phyloP scores from a whole-genome alignment of 2,329 filamentous ascomycete species.

The Aspergillus clavatus region DNA sequence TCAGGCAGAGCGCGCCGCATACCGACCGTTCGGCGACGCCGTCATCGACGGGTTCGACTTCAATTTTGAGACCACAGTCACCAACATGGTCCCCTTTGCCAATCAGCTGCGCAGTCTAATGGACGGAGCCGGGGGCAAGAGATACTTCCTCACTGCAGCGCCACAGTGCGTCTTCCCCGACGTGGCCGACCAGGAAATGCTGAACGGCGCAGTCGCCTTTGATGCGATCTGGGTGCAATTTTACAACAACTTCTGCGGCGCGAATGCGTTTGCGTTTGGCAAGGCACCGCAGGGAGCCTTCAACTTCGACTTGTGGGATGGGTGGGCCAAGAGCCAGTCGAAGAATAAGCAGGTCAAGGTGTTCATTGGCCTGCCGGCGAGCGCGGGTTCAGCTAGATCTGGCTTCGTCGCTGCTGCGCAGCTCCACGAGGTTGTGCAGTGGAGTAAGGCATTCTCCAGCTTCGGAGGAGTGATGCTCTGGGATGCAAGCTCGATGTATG shows the following conservation, averaged over 20 bases:
- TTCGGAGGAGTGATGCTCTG: constrained; percentile 68
- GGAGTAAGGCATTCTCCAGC: constrained; percentile 51
- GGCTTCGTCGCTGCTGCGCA: constrained; percentile 51
- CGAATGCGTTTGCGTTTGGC: constrained; percentile 48
- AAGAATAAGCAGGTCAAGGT: constrained; percentile 59
- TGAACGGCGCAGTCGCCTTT: constrained; percentile 51
- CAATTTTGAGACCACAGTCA: constrained; percentile 61
- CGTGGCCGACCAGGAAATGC: constrained; percentile 52
- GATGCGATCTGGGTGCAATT: constrained; percentile 63
- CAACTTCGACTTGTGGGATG: constrained; percentile 62
- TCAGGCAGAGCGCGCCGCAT: constrained; percentile 38
- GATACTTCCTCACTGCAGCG: constrained; percentile 59
- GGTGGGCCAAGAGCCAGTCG: constrained; percentile 56
- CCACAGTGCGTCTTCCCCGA: constrained; percentile 67
- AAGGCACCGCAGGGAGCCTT: constrained; percentile 48
- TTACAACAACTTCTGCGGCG: constrained; percentile 66
- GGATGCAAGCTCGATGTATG: constrained; percentile 59
- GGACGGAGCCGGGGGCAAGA: constrained; percentile 48
- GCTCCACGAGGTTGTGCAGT: constrained; percentile 50
- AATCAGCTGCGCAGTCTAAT: constrained; percentile 53
- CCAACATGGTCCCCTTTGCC: constrained; percentile 60
- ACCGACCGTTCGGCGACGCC: constrained; percentile 63
- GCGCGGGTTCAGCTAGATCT: constrained; percentile 47
- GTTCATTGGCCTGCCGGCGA: constrained; percentile 57
- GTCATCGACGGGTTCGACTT: constrained; percentile 72